Conservation (phyloP, 805 yeast genomes). For the Wickerhamomyces sydowiorum region DNA sequence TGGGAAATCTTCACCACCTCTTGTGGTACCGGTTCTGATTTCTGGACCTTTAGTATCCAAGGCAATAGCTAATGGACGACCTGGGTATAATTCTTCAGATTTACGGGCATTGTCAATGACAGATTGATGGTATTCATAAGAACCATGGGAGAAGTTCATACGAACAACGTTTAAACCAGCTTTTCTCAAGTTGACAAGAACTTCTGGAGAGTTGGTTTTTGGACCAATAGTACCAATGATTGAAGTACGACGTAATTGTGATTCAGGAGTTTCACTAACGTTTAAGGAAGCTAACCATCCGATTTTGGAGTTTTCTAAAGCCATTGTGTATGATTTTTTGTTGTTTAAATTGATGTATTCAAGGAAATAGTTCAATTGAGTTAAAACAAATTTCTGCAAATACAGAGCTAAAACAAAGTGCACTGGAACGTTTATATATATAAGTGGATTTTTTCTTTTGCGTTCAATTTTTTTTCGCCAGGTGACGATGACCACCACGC, state of each 20-base stretch:
- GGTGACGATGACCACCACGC: conserved; percentile 1
- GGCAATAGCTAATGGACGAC: conserved; percentile 98
- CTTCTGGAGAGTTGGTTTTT: conserved; percentile 87
- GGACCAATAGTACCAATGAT: conserved; percentile 99
- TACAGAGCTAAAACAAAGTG: background rate
- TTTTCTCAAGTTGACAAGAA: conserved; percentile 80
- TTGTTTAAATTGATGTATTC: background rate
- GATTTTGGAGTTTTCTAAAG: conserved; percentile 18
- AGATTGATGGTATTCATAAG: conserved; percentile 95
- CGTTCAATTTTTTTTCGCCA: background rate
- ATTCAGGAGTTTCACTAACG: conserved; percentile 22
- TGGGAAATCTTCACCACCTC: conserved; percentile 73
- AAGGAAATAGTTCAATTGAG: background rate
- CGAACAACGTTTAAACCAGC: conserved; percentile 98
- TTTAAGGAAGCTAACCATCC: conserved; percentile 24
- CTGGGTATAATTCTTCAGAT: conserved; percentile 84
- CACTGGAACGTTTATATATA: background rate
- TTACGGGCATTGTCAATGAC: conserved; percentile 95
- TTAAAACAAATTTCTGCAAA: background rate
- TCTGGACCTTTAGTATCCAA: conserved; percentile 99
- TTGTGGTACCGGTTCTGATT: conserved; percentile 97
- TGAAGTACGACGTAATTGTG: conserved; percentile 68
- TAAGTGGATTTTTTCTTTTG: background rate
- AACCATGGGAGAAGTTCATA: conserved; percentile 99
- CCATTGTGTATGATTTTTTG: conserved; percentile 4